Base-by-base conservation (phyloP, 495 filamentous ascomycete species). In the Penicillium malachiteum region DNA sequence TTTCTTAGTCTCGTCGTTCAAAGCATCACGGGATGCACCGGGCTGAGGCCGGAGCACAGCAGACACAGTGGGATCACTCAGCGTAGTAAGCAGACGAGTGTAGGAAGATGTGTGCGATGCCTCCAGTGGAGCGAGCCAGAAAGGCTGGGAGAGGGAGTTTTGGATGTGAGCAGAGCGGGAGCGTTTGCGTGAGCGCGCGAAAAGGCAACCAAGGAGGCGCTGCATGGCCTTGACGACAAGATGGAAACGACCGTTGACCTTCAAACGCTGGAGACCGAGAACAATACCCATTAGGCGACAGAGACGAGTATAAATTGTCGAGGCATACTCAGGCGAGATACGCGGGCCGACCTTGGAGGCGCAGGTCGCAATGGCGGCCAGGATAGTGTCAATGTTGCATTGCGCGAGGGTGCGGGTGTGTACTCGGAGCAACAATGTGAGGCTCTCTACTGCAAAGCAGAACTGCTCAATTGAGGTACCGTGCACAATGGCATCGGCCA, bases 51-150 rank as follows among this genome's bases (percentile, higher is more conserved):
- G 75, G 5, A 85, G 74, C 1, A 91, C 86, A 5, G 87, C 87
- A 0, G 86, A 91, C 13, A 83, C 82, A 12, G 85, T 88, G 12
- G 92, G 92, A 50, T 92, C 87, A 68, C 88, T 91, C 50, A 96
- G 80, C 3, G 88, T 78, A 6, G 84, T 88, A 32, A 96, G 74
- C 26, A 95, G 79, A 5, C 90, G 84, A 7, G 88, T 77, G 67
- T 85, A 91, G 30, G 78, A 75, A 39, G 78, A 71, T 5, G 87
- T 87, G 52, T 91, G 81, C 1, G 68, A 66, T 33, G 80, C 72
- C 10, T 71, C 50, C 55, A 75, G 52, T 51, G 59, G 77, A 57
- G 60, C 73, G 56, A 80, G 71, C 79, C 77, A 85, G 50, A 71
- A 71, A 10, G 75, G 77, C 14, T 71, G 70, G 8, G 63, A 62